Base-by-base conservation (phyloP, 2,329 filamentous ascomycete genomes). In the Pestalotiopsis fici region DNA sequence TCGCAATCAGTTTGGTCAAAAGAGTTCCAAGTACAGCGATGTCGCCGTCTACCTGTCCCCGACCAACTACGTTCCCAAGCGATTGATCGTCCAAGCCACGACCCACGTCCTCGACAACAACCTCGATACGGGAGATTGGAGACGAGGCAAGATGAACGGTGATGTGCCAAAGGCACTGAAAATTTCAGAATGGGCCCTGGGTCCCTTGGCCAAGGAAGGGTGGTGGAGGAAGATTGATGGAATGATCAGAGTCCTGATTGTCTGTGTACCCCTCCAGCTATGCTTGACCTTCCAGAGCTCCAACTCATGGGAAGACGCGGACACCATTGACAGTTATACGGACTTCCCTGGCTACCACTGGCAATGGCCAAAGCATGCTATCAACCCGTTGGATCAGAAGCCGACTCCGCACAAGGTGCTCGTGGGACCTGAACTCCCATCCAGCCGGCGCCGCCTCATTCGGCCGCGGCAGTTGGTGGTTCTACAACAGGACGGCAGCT, bases 1-100 rank as follows among this genome's bases (percentile, higher is more conserved):
- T 63, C 64, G 67, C 1, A 74, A 75, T 25, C 64, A 68, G 13
- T 63, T 75, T 1, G 69, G 72, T 5, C 71, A 73, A 35, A 59
- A 67, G 37, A 64, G 66, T 11, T 35, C 64, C 37, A 75, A 75
- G 57, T 69, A 71, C 50, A 70, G 70, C 56, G 73, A 75, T 57
- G 70, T 73, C 4, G 70, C 73, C 13, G 70, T 73, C 3, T 75
- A 74, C 64, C 68, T 74, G 15, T 72, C 70, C n/a, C 73, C 74
- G 4, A 75, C 73, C 27, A 70, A 67, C 39, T 69, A 63, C 35
- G 55, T 68, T 3, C 74, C 74, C 0, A 70, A 67, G 60, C 68
- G 74, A 27, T 66, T 75, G 3, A 59, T 73, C 18, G 72, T 74
- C 35, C 74, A 75, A 59, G 64, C 70, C 3, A 68, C 71, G 3